Evolutionary conservation across 208 protist species (phyloP).

Genomic region (Crithidia expoeki): DNA sequence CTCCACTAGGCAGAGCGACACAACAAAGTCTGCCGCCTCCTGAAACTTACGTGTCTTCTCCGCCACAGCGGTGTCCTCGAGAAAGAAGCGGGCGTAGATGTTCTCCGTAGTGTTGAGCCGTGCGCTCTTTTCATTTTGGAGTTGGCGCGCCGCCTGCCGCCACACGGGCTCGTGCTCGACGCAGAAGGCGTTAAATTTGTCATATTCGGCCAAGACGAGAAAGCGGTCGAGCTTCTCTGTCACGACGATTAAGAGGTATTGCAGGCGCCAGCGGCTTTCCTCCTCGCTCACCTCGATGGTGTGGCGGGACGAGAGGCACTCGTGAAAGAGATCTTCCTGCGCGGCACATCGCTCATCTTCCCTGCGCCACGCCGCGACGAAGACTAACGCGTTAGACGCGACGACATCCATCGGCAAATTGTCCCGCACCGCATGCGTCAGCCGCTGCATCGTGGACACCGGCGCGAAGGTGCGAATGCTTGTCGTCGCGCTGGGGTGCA

Average conservation of each 20-base stretch:
- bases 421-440: constrained; percentile 5
- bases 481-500: neutral
- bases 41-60: constrained; percentile 46
- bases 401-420: constrained; percentile 11
- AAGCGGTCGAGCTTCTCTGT: constrained; percentile 36
- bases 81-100: constrained; percentile 48
- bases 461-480: constrained; percentile 15
- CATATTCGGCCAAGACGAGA: constrained; percentile 28
- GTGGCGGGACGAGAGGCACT: constrained; percentile 18
- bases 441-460: constrained; percentile 11
- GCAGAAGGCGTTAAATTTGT: constrained; percentile 53
- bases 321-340: constrained; percentile 35
- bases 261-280: constrained; percentile 35
- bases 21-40: constrained; percentile 48
- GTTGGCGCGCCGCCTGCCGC: constrained; percentile 42
- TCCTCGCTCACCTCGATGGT: constrained; percentile 35
- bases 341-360: constrained; percentile 16
- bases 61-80: constrained; percentile 36
- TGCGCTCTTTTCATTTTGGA: constrained; percentile 37
- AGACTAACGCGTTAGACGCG: constrained; percentile 27
- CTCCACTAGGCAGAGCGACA: constrained; percentile 47
- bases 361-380: constrained; percentile 18
- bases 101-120: constrained; percentile 53
- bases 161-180: constrained; percentile 46
- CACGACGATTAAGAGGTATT: constrained; percentile 24